A percentile compares a stretch with the other conserved stretches of the same genome.
These are phyloP conservation scores for Kappamyces sp. DNA, from an alignment of 192 early-diverging fungal species.

Conservation along the genomic window DNA sequence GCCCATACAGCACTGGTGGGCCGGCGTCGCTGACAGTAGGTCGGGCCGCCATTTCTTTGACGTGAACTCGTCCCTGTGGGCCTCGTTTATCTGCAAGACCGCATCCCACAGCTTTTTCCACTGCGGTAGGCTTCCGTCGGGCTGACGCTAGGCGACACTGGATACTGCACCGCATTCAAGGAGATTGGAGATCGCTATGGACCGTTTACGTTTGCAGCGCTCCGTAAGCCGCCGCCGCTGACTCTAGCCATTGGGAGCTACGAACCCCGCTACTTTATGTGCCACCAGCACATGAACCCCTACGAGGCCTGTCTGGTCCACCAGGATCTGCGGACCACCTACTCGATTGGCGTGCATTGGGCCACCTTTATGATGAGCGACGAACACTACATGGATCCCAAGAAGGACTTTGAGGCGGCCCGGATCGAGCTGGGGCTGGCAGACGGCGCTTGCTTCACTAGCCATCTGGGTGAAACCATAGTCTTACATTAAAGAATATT, in stretches of 20 bases:
- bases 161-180: conserved; percentile 45
- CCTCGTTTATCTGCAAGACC: conserved; percentile 42
- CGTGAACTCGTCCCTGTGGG: conserved; percentile 44
- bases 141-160: conserved; percentile 29
- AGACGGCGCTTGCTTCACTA: conserved; percentile 28
- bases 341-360: conserved; percentile 55
- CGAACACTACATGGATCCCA: conserved; percentile 51
- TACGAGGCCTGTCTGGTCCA: conserved; percentile 46
- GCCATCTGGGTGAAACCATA: conserved; percentile 31
- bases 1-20: conserved; percentile 14
- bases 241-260: conserved; percentile 45
- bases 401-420: conserved; percentile 27
- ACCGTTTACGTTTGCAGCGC: conserved; percentile 44
- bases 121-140: conserved; percentile 25
- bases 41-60: conserved; percentile 40
- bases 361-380: conserved; percentile 61
- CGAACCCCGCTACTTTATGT: conserved; percentile 42
- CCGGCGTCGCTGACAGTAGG: conserved; percentile 21
- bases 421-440: conserved; percentile 16
- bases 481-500: not conserved
- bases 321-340: conserved; percentile 30
- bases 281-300: conserved; percentile 51
- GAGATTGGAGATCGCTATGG: conserved; percentile 46
- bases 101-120: conserved; percentile 40
- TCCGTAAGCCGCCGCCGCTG: conserved; percentile 27